Percentiles rank a stretch among this genome's conserved stretches.
These are phyloP conservation scores for Phyllosticta citriasiana DNA, from an alignment of 2,329 filamentous ascomycete genomes.

Conservation along the genomic window DNA sequence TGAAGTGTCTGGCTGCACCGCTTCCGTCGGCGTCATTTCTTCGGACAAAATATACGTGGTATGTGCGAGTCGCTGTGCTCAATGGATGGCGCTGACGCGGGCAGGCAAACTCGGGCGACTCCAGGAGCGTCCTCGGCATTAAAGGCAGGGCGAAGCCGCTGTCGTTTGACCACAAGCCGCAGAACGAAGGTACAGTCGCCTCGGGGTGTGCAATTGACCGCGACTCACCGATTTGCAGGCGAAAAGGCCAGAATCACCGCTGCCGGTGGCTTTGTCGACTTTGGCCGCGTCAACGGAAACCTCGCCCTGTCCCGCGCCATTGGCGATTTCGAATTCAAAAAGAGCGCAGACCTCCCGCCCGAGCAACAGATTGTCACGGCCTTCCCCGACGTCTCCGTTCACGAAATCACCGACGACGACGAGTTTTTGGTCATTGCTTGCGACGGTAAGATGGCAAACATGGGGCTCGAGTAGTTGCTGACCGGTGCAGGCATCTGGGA, in stretches of 20 bases:
- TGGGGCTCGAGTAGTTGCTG: not conserved
- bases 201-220: slow-evolving; percentile 7
- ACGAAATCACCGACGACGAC: slow-evolving; percentile 85
- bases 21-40: slow-evolving; percentile 81
- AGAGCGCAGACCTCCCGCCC: slow-evolving; percentile 91
- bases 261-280: slow-evolving; percentile 95
- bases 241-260: slow-evolving; percentile 95
- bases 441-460: slow-evolving; percentile 26
- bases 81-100: slow-evolving; percentile 13
- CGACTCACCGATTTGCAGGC: slow-evolving; percentile 41
- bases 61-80: slow-evolving; percentile 35
- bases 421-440: slow-evolving; percentile 57
- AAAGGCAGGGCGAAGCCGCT: slow-evolving; percentile 95
- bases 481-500: slow-evolving; percentile 81
- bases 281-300: slow-evolving; percentile 96
- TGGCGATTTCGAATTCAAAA: slow-evolving; percentile 99
- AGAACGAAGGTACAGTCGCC: slow-evolving; percentile 69
- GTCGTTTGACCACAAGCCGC: slow-evolving; percentile 98
- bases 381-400: slow-evolving; percentile 84
- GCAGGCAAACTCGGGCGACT: slow-evolving; percentile 94
- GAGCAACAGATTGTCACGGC: slow-evolving; percentile 98
- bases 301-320: slow-evolving; percentile 93
- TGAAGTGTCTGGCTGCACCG: slow-evolving; percentile 95
- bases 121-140: slow-evolving; percentile 85
- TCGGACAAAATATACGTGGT: slow-evolving; percentile 92